Evolutionary conservation across 179 eudicot species (phyloP), one percentile per base, ranked within the genome.

Genomic region (Pouteria campechiana): DNA sequence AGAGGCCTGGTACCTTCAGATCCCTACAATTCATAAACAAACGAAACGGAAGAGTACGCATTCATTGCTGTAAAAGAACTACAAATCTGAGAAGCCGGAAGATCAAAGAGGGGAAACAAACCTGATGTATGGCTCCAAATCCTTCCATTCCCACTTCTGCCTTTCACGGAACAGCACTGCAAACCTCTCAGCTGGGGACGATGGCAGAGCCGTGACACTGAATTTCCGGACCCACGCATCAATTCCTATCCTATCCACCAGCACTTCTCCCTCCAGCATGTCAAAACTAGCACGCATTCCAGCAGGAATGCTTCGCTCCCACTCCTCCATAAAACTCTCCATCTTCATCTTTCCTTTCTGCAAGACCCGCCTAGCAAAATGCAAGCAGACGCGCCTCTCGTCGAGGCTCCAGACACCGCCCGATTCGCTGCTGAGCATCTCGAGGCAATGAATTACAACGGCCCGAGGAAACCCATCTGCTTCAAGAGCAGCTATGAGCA

Each of bases 91-190:
- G n/a, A 19, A 45, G 14, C 36, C 8, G 20, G 9, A 31, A 46
- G 19, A 15, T 41, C 34, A 32, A 29, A 9, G 13, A 10, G 18
- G 11, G 6, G 2, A 8, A 19, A 7, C 23, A 22, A 3, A 86
- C 97, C 93, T 82, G 66, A 90, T 76, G 46, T 72, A 90, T 41
- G 98, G 96, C 60, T 82, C 72, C 4, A 86, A 64, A 63, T 90
- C 98, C 60, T 87, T 90, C 94, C 78, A 82, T 52, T 86, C 95
- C 94, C 98, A 90, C 63, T 71, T 90, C 5, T 72, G 50, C 45
- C 82, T 67, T 69, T 81, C 90, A 38, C 38, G 61, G 31, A 82
- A 90, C 20, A 86, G 98, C 31, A 55, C 46, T 3, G 82, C 33
- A 52, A 90, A 90, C 2, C 98, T 83, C 63, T 79, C 82, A 6